phyloP scores from a whole-genome alignment of 257 asterid genomes.

The Ilex aquifolium region DNA sequence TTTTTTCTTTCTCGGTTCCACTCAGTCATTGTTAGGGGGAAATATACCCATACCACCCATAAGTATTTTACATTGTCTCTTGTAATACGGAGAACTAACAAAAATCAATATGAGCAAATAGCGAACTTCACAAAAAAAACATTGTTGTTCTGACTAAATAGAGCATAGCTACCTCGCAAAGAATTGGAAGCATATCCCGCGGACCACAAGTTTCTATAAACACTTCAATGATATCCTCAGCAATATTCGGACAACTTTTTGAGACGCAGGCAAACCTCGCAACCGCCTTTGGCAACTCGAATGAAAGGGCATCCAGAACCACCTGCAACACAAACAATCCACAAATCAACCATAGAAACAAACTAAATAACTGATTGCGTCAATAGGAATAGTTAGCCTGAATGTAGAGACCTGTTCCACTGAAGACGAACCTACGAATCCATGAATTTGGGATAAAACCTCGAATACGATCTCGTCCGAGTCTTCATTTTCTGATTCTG shows the following conservation, averaged over 20 bases:
- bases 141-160: too few species aligned
- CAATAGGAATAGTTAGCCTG: not conserved
- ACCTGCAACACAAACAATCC: conserved; percentile 32
- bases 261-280: conserved; percentile 59
- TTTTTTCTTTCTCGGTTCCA: too few species aligned
- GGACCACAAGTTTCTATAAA: conserved; percentile 54
- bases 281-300: conserved; percentile 64
- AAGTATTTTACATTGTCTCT: too few species aligned
- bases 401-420: conserved; percentile 40
- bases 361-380: not conserved
- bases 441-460: conserved; percentile 46
- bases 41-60: too few species aligned
- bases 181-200: conserved; percentile 81
- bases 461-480: conserved; percentile 29
- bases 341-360: not conserved
- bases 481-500: conserved; percentile 21
- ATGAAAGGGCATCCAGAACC: conserved; percentile 60
- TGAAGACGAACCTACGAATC: conserved; percentile 32
- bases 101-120: too few species aligned
- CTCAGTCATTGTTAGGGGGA: too few species aligned
- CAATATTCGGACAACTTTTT: conserved; percentile 45
- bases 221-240: conserved; percentile 33
- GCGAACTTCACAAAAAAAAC: too few species aligned
- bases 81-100: too few species aligned
- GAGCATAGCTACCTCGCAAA: conserved; percentile 47